A percentile compares a stretch with the other conserved stretches of the same genome.
phyloP scores from a whole-genome alignment of 441 rosid species.

The Geranium incanum region DNA sequence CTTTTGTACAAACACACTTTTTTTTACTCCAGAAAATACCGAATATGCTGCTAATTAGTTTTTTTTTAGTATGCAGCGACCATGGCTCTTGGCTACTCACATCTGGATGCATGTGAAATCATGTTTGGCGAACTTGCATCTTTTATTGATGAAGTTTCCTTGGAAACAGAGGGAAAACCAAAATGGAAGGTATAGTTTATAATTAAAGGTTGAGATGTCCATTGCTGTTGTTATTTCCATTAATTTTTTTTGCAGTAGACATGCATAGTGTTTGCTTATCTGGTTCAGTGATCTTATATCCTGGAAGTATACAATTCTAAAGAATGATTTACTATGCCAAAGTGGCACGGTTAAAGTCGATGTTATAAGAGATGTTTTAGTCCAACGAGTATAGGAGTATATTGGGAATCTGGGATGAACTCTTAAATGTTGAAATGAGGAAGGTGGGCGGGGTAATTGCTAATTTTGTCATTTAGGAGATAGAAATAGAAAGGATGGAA shows the following conservation, averaged over 20 bases:
- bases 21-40: not conserved
- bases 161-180: conserved; percentile 89
- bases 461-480: too few relatives aligned
- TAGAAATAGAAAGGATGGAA: too few relatives aligned
- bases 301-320: too few relatives aligned
- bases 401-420: too few relatives aligned
- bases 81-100: conserved; percentile 98
- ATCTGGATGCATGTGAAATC: conserved; percentile 93
- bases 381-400: not conserved
- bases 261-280: not conserved
- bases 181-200: conserved; percentile 83
- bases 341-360: too few relatives aligned
- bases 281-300: too few relatives aligned
- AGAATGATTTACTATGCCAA: too few relatives aligned
- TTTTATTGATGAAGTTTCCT: conserved; percentile 88
- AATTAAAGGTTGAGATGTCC: conserved; percentile 11
- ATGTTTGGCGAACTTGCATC: conserved; percentile 92
- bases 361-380: too few relatives aligned
- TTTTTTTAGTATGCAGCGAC: conserved; percentile 78
- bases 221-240: not conserved
- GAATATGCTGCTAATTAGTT: conserved; percentile 20
- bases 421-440: too few relatives aligned
- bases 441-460: too few relatives aligned
- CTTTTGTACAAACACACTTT: too few relatives aligned
- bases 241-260: not conserved